Evolutionary conservation across 2,329 filamentous ascomycete species (phyloP), one percentile per base, ranked within the genome.

Genomic region (Diaporthe capsici): DNA sequence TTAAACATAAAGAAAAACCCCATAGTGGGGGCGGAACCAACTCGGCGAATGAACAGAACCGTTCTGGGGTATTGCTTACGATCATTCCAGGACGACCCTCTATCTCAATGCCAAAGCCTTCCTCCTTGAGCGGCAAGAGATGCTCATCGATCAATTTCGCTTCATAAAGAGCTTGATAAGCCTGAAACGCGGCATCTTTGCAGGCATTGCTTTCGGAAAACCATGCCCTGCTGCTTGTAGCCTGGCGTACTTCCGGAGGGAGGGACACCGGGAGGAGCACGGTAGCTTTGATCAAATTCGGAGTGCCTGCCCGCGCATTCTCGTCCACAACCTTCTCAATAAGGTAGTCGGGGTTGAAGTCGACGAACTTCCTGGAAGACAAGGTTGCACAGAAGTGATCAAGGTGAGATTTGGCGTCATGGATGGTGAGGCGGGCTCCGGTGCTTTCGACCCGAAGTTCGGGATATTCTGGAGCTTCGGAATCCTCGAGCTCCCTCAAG

Each of bases 161-260:
- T 10, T 90, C 79, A 81, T 96, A 92, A 0, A 98, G 86, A 7
- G 87, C 87, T 31, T 90, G 84, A 80, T 96, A 98, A 1, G 95
- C 94, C 80, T 94, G 90, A 77, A 98, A 97, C 0, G 95, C 94
- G 1, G 93, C 95, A 82, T 98, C 96, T 80, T 94, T 95, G 78
- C 88, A 92, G 0, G 95, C 95, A 78, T 91, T 92, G 75, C 88
- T 90, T 80, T 97, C 93, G 0, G 92, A 94, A 15, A 79, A 83
- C 95, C 95, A 98, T n/a, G 82, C 77, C 49, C 81, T 77, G 39
- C 82, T 82, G 71, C 93, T 90, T 31, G 84, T 79, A 0, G 89
- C 87, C 53, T 83, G 85, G 22, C 94, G 90, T 13, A 95, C 83
- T 17, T 88, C 82, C 5, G 88, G 85, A n/a, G 94, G 89, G 0